phyloP scores from a whole-genome alignment of 2,329 filamentous ascomycete genomes.

The Alternaria panax region DNA sequence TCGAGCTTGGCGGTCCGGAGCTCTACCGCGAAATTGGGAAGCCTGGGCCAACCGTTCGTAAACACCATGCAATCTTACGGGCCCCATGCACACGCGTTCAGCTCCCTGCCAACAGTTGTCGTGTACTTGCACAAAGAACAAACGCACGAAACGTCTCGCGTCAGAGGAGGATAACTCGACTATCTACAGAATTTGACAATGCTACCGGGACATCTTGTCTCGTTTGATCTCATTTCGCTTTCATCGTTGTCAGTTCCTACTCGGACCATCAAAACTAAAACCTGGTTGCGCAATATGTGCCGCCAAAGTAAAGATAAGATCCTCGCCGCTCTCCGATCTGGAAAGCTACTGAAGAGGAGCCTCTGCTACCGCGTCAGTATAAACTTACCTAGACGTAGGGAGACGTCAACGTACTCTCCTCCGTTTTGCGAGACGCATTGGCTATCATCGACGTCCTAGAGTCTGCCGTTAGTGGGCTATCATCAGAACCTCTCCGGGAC shows the following conservation, averaged over 20 bases:
- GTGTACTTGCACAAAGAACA: background rate
- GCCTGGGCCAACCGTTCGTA: slow-evolving; percentile 17
- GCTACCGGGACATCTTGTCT: background rate
- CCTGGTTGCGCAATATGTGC: slow-evolving; percentile 2
- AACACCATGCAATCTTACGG: slow-evolving; percentile 1
- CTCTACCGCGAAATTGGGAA: slow-evolving; percentile 17
- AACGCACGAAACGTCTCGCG: background rate
- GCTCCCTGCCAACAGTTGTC: background rate
- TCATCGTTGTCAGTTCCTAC: background rate
- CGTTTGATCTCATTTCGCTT: background rate
- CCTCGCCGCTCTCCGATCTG: background rate
- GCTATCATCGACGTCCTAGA: slow-evolving; percentile 8
- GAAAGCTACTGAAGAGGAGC: background rate
- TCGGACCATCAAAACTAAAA: background rate
- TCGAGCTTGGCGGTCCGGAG: slow-evolving; percentile 11
- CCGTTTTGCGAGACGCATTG: background rate
- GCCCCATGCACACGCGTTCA: background rate
- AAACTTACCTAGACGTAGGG: background rate
- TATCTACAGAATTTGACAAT: background rate
- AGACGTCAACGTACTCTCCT: background rate
- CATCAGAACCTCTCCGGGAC: background rate
- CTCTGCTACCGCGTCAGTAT: background rate
- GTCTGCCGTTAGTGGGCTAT: background rate
- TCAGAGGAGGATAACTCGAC: background rate
- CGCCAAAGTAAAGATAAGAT: background rate